Base-by-base conservation (phyloP, 768 basidiomycete species). In the Russula compacta region DNA sequence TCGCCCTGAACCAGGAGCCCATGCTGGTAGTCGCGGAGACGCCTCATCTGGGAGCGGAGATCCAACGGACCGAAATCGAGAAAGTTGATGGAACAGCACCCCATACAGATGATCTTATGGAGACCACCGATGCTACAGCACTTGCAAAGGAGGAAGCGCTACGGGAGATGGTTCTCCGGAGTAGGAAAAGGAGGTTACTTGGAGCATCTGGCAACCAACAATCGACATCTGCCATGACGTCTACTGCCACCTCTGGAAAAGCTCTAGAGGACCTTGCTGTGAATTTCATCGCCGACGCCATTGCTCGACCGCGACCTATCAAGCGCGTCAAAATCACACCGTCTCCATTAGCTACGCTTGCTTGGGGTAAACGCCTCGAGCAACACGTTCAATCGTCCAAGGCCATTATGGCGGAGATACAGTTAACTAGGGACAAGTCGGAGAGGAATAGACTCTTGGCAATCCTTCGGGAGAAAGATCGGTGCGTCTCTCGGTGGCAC, bases 311-410 rank as follows among this genome's bases (percentile, higher is more conserved):
- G 17, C 53, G 66, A 32, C 59, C 66, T 29, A 21, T 49, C 42
- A 70, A 71, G 59, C 52, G 54, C 4, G 24, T 49, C 21, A 61
- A 49, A 44, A 14, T 63, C 3, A 54, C 21, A 29, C 56, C 53
- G 2, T 47, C 72, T 66, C 56, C 59, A 67, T 19, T 35, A 8
- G 50, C 66, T 36, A 70, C 82, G 21, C 78, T 76, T 15, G 76
- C 74, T 11, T 77, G 77, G 67, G 76, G 79, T 53, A 72, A 69
- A 44, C 73, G 73, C 17, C 71, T 83, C 8, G 78, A 82, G 58
- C 68, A 74, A 43, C 77, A 83, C 54, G 81, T 83, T 51, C 68
- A 76, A 39, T 77, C 78, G 63, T 81, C 74, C 64, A 81, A 80
- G 71, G 49, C 66, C 33, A 68, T 83, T 50, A 83, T 83, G 78